A percentile compares a stretch with the other conserved stretches of the same genome.
phyloP scores from a whole-genome alignment of 768 basidiomycete species.

The Rossbeevera mucosa region DNA sequence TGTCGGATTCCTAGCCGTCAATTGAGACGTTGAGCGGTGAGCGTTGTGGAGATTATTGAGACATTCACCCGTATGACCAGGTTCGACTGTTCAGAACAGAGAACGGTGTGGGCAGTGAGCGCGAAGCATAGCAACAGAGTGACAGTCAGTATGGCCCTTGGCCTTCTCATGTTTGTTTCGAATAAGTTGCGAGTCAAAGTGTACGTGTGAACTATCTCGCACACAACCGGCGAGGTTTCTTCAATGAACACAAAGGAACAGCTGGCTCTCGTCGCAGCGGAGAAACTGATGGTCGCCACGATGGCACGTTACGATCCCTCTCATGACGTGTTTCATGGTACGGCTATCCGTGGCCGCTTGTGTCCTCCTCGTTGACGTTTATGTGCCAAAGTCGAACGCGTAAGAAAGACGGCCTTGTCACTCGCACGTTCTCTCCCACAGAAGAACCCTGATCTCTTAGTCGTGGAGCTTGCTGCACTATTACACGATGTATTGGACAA shows the following conservation, averaged over 20 bases:
- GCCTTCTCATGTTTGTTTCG: slow-evolving; percentile 20
- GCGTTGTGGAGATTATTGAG: slow-evolving; percentile 1
- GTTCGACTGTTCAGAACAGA: slow-evolving; percentile 18
- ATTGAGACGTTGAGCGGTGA: slow-evolving; percentile 10
- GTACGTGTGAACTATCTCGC: slow-evolving; percentile 1
- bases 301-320: slow-evolving; percentile 80
- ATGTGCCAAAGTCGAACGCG: slow-evolving; percentile 63
- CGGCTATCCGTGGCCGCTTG: slow-evolving; percentile 18
- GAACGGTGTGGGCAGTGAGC: slow-evolving; percentile 15
- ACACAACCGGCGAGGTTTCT: slow-evolving; percentile 16
- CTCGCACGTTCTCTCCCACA: slow-evolving; percentile 50
- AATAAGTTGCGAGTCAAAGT: slow-evolving; percentile 2
- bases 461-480: slow-evolving; percentile 81
- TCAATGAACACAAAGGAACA: slow-evolving; percentile 34
- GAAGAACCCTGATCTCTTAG: slow-evolving; percentile 59
- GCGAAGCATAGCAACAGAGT: slow-evolving; percentile 41
- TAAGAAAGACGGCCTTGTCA: slow-evolving; percentile 68
- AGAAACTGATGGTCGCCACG: slow-evolving; percentile 63
- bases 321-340: slow-evolving; percentile 77
- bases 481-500: slow-evolving; percentile 86
- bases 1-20: slow-evolving; percentile 35
- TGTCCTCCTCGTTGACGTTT: slow-evolving; percentile 4
- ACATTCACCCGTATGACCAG: slow-evolving; percentile 31
- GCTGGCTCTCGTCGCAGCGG: slow-evolving; percentile 50
- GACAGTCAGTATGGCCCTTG: slow-evolving; percentile 31